Conservation (phyloP, 176 grass and related monocot genomes). For the Ensete glaucum region DNA sequence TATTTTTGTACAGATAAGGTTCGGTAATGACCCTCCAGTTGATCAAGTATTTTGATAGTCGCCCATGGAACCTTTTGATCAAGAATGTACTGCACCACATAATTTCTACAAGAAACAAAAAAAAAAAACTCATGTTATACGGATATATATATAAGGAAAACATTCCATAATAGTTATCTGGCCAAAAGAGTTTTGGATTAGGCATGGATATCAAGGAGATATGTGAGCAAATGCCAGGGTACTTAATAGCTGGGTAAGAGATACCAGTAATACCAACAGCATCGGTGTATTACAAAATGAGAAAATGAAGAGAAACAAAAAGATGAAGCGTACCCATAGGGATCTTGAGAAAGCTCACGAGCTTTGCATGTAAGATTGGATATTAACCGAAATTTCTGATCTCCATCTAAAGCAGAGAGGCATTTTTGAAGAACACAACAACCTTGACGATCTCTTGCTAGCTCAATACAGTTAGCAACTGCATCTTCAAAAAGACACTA, state of each 20-base stretch:
- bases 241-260: too few relatives aligned
- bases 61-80: constrained; percentile 38
- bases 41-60: constrained; percentile 42
- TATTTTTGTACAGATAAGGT: constrained; percentile 70
- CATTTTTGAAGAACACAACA: constrained; percentile 89
- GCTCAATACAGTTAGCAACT: constrained; percentile 39
- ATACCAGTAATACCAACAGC: too few relatives aligned
- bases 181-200: constrained; percentile 11
- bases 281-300: too few relatives aligned
- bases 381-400: constrained; percentile 46
- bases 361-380: constrained; percentile 39
- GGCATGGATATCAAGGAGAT: too few relatives aligned
- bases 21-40: constrained; percentile 35
- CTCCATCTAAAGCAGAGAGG: constrained; percentile 46
- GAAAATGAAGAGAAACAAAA: constrained; percentile 8
- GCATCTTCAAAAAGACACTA: constrained; percentile 75
- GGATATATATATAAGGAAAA: neutral
- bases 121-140: constrained; percentile 10
- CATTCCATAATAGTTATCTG: neutral
- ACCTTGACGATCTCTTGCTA: constrained; percentile 76
- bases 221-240: too few relatives aligned
- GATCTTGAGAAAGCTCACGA: constrained; percentile 53
- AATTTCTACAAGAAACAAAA: constrained; percentile 52
- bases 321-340: constrained; percentile 47
- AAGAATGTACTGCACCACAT: constrained; percentile 82